Percentiles rank a stretch among this genome's conserved stretches.
phyloP scores from a whole-genome alignment of 163 green algal species.

The Scenedesmus sp. region DNA sequence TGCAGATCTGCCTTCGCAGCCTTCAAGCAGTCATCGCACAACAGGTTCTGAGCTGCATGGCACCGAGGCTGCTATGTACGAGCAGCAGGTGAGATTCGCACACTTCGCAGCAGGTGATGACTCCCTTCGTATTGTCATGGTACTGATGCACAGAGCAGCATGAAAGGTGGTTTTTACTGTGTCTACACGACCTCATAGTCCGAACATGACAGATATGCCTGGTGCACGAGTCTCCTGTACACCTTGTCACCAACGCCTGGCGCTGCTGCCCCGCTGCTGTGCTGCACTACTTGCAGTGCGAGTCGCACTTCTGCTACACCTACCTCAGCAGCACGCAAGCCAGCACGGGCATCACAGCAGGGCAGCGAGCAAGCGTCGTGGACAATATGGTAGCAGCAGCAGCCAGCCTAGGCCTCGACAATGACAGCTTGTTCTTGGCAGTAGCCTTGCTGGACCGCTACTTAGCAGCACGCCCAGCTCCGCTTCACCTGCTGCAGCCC shows the following conservation, averaged over 20 bases:
- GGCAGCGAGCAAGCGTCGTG: background rate
- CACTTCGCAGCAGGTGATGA: background rate
- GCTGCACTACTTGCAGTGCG: background rate
- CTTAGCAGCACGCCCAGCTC: background rate
- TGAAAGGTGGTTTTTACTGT: too few relatives aligned
- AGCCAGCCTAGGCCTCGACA: background rate
- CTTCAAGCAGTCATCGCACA: background rate
- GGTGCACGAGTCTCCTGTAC: background rate
- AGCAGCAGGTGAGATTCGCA: background rate
- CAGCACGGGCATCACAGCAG: conserved; percentile 19
- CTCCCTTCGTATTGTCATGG: too few relatives aligned
- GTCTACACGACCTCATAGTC: too few relatives aligned
- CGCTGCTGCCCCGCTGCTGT: background rate
- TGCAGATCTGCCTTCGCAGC: background rate
- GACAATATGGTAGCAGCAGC: conserved; percentile 28
- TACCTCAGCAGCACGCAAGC: background rate
- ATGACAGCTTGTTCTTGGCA: conserved; percentile 18
- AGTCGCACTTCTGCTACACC: background rate
- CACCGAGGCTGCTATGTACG: background rate
- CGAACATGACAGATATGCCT: too few relatives aligned
- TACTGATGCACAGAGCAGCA: too few relatives aligned
- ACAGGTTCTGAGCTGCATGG: background rate
- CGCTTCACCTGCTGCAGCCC: conserved; percentile 7
- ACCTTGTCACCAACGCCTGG: background rate
- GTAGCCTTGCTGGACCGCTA: conserved; percentile 18